Evolutionary conservation across 2,329 filamentous ascomycete species (phyloP), one percentile per base, ranked within the genome.

Genomic region (Chrysoporthe deuterocubensis): DNA sequence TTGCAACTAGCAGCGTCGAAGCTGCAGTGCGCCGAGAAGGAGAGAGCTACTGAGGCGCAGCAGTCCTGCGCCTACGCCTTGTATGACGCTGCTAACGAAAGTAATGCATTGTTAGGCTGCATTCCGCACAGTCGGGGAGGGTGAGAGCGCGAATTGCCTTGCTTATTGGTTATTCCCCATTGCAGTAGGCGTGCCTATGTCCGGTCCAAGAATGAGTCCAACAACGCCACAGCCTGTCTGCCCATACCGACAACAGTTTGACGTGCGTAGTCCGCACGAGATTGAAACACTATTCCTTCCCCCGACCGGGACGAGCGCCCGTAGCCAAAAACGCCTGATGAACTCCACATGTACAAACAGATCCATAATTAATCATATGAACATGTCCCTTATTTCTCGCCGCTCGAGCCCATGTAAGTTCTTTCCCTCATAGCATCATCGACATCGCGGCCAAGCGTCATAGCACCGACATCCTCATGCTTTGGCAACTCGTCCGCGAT

Each of bases 391-490:
- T 61, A 42, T 40, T 42, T 40, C 11, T 14, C 61, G 11, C 64
- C 56, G 9, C 60, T 57, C 18, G 43, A 56, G 6, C 60, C 42
- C 3, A 57, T 67, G 4, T 57, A 37, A 34, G 64, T 64, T 54
- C 58, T 58, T 21, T 59, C 62, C 43, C 48, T 64, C 9, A 62
- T 62, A n/a, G 57, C 57, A 26, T 64, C 64, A 3, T 65, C 43
- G 2, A 62, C 57, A 34, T 64, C 67, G 1, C 62, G 65, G 42
- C 58, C 34, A 8, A 65, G 14, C 14, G 37, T 43, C 11, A 61
- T 50, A 26, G 65, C 65, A 6, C 62, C 64, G 2, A 61, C 67
- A 13, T 65, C 65, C 2, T 67, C 62, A 34, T 69, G 67, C 57
- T 59, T 34, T 2, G 66, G 65, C 66, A 68, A 64, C 14, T 48